Evolutionary conservation across 192 early-diverging fungal genomes (phyloP), one percentile per base, ranked within the genome.

Genomic region (Backusella westeae): DNA sequence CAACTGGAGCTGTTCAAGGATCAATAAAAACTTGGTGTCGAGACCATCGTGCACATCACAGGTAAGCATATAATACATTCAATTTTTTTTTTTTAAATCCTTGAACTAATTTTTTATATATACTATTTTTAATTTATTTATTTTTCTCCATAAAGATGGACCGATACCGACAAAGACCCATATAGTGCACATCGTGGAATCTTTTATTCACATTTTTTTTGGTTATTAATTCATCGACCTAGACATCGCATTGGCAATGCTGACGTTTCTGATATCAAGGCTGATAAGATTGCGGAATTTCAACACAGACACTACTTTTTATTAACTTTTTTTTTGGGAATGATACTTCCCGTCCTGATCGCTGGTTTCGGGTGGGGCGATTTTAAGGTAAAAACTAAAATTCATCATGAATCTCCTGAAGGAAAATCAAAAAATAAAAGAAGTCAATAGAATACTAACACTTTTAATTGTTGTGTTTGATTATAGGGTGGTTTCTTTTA

Each of bases 11-110:
- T 12, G 89, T 95, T 1, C 87, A 96, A 78, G 94, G 94, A 71
- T 93, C 92, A 69, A 90, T 95, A 73, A 87, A 91, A 53, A 95
- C 94, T 92, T 96, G 94, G 94, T 87, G 84, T 23, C 88, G 94
- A 19, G 91, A 91, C 52, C 94, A 96, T 77, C 92, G 94, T 69
- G 91, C 93, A 70, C 94, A 96, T 78, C 94, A 96, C 83, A 85
- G 94, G 59, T 93, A 91, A 83, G 73, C 23, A 36, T 23, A 74
- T 5, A 26, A 23, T n/a, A 23, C 15, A 65, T 34, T 4, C 19
- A 65, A 65, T 34, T 17, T 21, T 15, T 26, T n/a, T n/a, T 21
- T 41, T 32, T 32, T 32, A 32, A 32, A 41, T 6, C 17, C n/a
- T 41, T 71, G 3, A 34, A 4, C 15, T 56, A 8, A 67, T 34